Base-by-base conservation (phyloP, 805 yeast genomes). In the Cyberlindnera subsufficiens region DNA sequence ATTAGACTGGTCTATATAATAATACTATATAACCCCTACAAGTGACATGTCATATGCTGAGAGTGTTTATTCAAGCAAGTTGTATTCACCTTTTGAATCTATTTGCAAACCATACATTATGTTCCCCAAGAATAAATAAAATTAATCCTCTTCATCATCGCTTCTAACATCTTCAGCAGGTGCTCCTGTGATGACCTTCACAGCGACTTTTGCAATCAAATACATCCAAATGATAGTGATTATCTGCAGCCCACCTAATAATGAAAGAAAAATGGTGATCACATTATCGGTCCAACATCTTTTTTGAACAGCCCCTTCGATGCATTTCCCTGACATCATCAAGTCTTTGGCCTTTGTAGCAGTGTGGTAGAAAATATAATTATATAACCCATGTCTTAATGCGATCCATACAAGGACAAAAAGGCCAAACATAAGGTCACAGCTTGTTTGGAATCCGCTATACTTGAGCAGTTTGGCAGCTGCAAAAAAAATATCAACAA, bases 131-230 rank as follows among this genome's bases (percentile, higher is more conserved):
- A 22, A 22, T 22, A 22, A 22, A 9, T 22, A 22, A 22, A 22
- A 9, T 13, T 18, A 14, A n/a, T 17, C 70, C 40, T 80, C 87
- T 42, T 86, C 95, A 43, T 74, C 82, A 53, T 86, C 96, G 58
- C 91, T 82, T 64, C 96, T 77, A 29, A 83, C 82, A 60, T 89
- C 96, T 53, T 86, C 95, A 2, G 96, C 96, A 30, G 79, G 78
- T 18, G 64, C 69, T 5, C 96, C 96, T 8, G 73, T 68, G 20
- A 87, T 48, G 19, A 88, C 91, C 58, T 74, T 80, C 42, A 71
- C 60, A 10, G 86, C 87, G 20, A 88, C 95, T 52, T 75, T 79
- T 11, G 74, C 47, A 44, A 89, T 88, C 66, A 84, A 69, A 56
- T 68, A 77, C 73, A 88, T 71, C 96, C 96, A 88, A 40, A 84